phyloP scores from a whole-genome alignment of 2,329 filamentous ascomycete species.

The Ascochyta fabae region DNA sequence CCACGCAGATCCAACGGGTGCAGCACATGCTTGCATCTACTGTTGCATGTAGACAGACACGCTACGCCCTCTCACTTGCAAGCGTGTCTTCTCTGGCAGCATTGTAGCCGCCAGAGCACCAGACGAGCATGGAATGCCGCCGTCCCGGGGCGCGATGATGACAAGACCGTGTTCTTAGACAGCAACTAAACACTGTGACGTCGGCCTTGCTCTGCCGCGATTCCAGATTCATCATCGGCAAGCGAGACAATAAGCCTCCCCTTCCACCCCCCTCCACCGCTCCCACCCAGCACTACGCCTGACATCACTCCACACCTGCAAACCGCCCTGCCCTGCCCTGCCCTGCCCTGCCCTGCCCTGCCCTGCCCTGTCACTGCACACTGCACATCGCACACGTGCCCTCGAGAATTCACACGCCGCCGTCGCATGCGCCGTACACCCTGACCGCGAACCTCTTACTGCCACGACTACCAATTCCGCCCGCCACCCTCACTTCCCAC shows the following conservation, averaged over 20 bases:
- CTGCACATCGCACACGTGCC: constrained; percentile 14
- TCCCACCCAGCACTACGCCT: constrained; percentile 7
- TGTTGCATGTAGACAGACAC: not conserved
- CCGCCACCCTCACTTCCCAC: constrained; percentile 24
- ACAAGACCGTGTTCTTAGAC: constrained; percentile 5
- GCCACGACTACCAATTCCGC: constrained; percentile 41
- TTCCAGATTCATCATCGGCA: constrained; percentile 18
- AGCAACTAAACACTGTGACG: constrained; percentile 17
- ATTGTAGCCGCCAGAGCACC: not conserved
- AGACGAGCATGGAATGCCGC: not conserved
- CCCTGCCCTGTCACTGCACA: not conserved
- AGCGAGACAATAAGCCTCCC: constrained; percentile 17
- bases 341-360: no score
- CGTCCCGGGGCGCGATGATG: constrained; percentile 6
- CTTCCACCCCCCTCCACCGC: constrained; percentile 10
- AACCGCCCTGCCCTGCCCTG: not conserved
- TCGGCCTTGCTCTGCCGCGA: constrained; percentile 15
- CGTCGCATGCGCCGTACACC: constrained; percentile 10
- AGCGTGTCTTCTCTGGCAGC: no score
- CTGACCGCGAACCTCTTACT: constrained; percentile 9
- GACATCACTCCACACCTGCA: constrained; percentile 3
- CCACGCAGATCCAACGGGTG: constrained; percentile 6
- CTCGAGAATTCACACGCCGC: constrained; percentile 1
- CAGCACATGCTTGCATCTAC: not conserved
- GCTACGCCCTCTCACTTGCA: no score